Base-by-base conservation (phyloP, 257 asterid genomes). In the Nyctanthes arbortristis region DNA sequence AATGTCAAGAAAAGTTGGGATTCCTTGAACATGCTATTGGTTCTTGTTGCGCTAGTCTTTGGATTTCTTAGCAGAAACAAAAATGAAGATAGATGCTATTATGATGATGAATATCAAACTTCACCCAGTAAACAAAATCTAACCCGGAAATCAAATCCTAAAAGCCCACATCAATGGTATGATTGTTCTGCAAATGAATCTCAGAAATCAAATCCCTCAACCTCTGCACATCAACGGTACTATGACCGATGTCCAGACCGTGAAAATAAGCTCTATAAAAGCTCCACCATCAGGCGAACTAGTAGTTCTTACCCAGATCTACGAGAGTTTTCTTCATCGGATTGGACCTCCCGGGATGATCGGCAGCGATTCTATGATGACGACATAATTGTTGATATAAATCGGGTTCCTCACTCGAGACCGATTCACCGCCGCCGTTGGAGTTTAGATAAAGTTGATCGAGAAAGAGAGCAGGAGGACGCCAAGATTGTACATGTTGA, bases 221-320 rank as follows among this genome's bases (percentile, higher is more conserved):
- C 32, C n/a, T n/a, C n/a, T 54, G 5, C 78, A 22, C 61, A 57
- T 20, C 73, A 68, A 30, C 79, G 82, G 84, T 75, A 71, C 33
- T 67, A 63, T 1, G 31, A 61, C 52, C 66, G 72, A 6, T 78
- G 76, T 62, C 70, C 63, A 76, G 59, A 60, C n/a, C 10, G 22
- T 5, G 5, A 79, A 71, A 33, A 43, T 73, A 62, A 76, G 78
- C 72, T 49, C 29, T 20, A 33, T 8, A 78, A 62, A 27, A 73
- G 62, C 59, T 68, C 79, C 3, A 29, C 22, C 28, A 68, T 87
- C 85, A 73, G 80, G 67, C 83, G 88, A 78, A 89, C 73, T 47
- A 73, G 83, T 73, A 89, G 85, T 78, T 93, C 97, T 0, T 89
- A 90, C 60, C 97, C 99, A 20, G 97, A 93, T 87, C 84, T 93